These are phyloP conservation scores for Phytophthora pseudosyringae DNA, from an alignment of 352 stramenopile species.

Conservation along the genomic window DNA sequence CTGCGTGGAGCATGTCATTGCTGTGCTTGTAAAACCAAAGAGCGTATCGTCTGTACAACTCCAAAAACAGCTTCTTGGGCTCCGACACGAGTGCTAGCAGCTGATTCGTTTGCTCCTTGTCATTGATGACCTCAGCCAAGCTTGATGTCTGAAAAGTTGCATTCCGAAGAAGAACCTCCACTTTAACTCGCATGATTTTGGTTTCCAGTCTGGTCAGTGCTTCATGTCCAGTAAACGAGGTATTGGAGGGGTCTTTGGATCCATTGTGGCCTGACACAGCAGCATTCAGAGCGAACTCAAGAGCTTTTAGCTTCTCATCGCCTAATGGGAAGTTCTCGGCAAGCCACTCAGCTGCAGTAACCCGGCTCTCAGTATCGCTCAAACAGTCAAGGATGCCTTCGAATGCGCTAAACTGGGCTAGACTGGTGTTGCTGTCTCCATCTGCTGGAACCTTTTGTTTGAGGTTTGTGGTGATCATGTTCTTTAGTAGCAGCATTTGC, in stretches of 20 bases:
- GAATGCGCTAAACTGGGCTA: constrained; percentile 36
- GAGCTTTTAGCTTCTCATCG: constrained; percentile 50
- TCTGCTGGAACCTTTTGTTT: constrained; percentile 1
- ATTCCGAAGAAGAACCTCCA: constrained; percentile 46
- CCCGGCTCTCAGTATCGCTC: constrained; percentile 44
- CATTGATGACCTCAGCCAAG: constrained; percentile 18
- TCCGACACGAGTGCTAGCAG: constrained; percentile 42
- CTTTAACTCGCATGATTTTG: constrained; percentile 48
- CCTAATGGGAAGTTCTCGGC: constrained; percentile 51
- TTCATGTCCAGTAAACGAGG: constrained; percentile 49
- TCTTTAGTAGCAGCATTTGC: constrained; percentile 79
- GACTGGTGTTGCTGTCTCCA: neutral
- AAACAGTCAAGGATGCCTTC: constrained; percentile 41
- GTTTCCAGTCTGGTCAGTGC: constrained; percentile 39
- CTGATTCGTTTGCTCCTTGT: constrained; percentile 23
- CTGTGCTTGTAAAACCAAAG: constrained; percentile 37
- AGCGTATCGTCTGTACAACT: constrained; percentile 55
- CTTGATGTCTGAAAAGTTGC: constrained; percentile 24
- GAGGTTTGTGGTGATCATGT: constrained; percentile 49
- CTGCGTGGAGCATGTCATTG: constrained; percentile 36
- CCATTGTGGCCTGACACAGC: constrained; percentile 16
- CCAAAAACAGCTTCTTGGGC: constrained; percentile 46
- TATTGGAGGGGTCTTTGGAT: constrained; percentile 10
- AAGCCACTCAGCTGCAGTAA: constrained; percentile 62
- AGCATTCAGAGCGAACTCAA: constrained; percentile 51